Base-by-base conservation (phyloP, 2,329 filamentous ascomycete species). In the Phoma herbarum region DNA sequence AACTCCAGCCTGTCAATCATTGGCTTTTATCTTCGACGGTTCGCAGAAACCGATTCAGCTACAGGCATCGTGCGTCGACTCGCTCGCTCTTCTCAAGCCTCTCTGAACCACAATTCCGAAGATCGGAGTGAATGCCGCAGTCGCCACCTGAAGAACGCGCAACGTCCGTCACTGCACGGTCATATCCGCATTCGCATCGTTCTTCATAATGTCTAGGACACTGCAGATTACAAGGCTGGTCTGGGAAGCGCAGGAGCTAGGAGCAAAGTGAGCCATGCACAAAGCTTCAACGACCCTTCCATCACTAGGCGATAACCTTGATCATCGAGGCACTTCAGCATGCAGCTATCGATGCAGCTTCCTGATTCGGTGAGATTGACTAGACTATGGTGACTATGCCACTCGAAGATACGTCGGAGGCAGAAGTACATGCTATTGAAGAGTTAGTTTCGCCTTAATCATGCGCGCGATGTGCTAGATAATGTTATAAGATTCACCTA, bases 1-100 rank as follows among this genome's bases (percentile, higher is more conserved):
- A 1, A n/a, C 5, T 9, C 8, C 9, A 25, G 1, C 6, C 12
- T 1, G 4, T 37, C 2, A n/a, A 5, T n/a, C n/a, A 4, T 3
- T 18, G 16, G 3, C n/a, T n/a, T 18, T 16, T 37, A 16, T 4
- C 2, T 25, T 25, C 7, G 14, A 41, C 18, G 39, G 4, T 22
- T 12, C 12, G 1, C 7, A n/a, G 1, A n/a, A 7, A 9, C 18
- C 14, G 9, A 16, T 26, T n/a, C 39, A 22, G 2, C 12, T 14
- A 0, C 12, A n/a, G 6, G 22, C 8, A 25, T 42, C 14, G 39
- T 16, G 20, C 43, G 11, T 31, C 11, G 3, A 8, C 6, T 14
- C 7, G n/a, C 2, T 37, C n/a, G 33, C n/a, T 18, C 4, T 37
- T 9, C 33, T 37, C n/a, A 18, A n/a, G 6, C 33, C 16, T 37